Evolutionary conservation across 2,329 filamentous ascomycete genomes (phyloP).

Genomic region (Talaromyces piceae): DNA sequence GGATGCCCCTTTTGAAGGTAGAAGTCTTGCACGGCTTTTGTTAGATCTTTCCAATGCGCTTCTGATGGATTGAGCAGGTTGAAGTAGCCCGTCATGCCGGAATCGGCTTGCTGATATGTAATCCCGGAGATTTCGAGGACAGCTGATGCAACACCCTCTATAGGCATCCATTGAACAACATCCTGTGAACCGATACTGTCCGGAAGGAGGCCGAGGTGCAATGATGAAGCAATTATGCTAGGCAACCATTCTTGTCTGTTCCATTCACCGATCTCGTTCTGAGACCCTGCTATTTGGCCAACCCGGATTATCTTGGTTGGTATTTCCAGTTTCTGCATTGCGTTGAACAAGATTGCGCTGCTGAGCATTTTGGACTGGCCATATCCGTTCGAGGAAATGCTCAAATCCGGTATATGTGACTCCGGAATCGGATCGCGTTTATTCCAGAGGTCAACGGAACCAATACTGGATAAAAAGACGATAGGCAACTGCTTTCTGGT

Average conservation of each 20-base stretch:
- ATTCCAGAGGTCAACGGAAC: not conserved
- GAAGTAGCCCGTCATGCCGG: slow-evolving; percentile 2
- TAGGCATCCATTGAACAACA: not conserved
- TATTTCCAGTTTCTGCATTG: not conserved
- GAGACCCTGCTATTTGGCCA: not conserved
- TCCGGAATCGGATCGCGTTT: not conserved
- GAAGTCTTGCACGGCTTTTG: slow-evolving; percentile 3
- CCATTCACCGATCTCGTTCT: not conserved
- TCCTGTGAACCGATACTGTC: not conserved
- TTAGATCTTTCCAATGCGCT: slow-evolving; percentile 2
- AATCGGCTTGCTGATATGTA: not conserved
- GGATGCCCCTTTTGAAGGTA: not conserved
- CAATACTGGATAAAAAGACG: not conserved
- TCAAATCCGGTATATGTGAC: not conserved
- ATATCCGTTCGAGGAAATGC: not conserved
- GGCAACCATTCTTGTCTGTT: not conserved
- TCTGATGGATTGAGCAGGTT: slow-evolving; percentile 7
- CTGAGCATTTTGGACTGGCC: not conserved
- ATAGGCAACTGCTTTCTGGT: not conserved
- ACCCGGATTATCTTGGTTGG: not conserved
- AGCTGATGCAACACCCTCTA: not conserved
- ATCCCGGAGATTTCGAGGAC: not conserved
- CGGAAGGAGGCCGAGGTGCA: not conserved
- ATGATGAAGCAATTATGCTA: not conserved
- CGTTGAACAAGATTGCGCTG: not conserved